These are phyloP conservation scores for Quercus aquifolioides DNA, from an alignment of 306 rosid genomes.

Conservation along the genomic window DNA sequence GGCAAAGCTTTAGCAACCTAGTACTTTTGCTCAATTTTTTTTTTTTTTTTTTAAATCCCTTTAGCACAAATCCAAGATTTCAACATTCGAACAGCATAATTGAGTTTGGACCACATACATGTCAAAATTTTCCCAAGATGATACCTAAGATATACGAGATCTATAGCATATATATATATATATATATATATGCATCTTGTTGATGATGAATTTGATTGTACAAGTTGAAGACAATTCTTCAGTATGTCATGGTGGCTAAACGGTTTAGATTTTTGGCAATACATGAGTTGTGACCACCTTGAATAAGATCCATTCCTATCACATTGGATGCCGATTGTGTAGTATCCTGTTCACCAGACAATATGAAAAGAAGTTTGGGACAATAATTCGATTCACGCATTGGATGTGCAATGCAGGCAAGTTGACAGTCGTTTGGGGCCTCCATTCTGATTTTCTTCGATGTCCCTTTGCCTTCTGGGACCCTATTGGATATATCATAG, in stretches of 20 bases:
- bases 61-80: too few species aligned
- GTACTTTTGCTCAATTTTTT: too few species aligned
- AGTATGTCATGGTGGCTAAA: slow-evolving; percentile 18
- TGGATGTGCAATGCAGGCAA: slow-evolving; percentile 55
- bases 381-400: slow-evolving; percentile 74
- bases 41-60: too few species aligned
- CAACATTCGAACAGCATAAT: too few species aligned
- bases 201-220: slow-evolving; percentile 14
- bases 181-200: not conserved
- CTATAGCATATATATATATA: not conserved
- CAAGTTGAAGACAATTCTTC: slow-evolving; percentile 14
- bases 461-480: slow-evolving; percentile 23
- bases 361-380: slow-evolving; percentile 14
- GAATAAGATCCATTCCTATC: slow-evolving; percentile 25
- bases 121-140: not conserved
- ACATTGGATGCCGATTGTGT: slow-evolving; percentile 64
- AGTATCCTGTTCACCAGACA: slow-evolving; percentile 17
- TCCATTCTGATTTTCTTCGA: slow-evolving; percentile 32
- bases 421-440: slow-evolving; percentile 51
- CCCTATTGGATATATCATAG: slow-evolving; percentile 24
- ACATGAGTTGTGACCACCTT: slow-evolving; percentile 41
- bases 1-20: too few species aligned
- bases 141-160: not conserved
- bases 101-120: not conserved
- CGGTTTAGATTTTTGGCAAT: slow-evolving; percentile 45